Conservation (phyloP, 2,329 filamentous ascomycete species). For the Colletotrichum kahawae region DNA sequence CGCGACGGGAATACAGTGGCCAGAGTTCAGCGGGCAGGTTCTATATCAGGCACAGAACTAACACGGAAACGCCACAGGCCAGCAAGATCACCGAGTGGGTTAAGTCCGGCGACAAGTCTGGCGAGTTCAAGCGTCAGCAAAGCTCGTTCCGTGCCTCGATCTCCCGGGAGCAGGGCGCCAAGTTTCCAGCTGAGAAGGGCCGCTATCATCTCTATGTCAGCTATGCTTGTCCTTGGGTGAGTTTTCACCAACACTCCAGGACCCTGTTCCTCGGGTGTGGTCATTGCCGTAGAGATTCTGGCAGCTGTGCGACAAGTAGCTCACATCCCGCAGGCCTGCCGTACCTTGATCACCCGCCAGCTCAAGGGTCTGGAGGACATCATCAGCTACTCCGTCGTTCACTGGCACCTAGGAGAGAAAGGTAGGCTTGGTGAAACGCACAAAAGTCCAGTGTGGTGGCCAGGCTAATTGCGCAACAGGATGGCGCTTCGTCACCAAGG, state of each 20-base stretch:
- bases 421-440: conserved; percentile 37
- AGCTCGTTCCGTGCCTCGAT: conserved; percentile 85
- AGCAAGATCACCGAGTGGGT: conserved; percentile 84
- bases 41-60: not conserved
- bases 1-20: not conserved
- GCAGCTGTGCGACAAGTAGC: not conserved
- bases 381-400: conserved; percentile 80
- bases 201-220: conserved; percentile 95
- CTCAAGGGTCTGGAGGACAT: conserved; percentile 92
- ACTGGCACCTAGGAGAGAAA: conserved; percentile 81
- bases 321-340: conserved; percentile 63
- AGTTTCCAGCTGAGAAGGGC: conserved; percentile 84
- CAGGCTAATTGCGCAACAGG: conserved; percentile 49
- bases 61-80: conserved; percentile 17
- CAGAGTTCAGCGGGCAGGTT: not conserved
- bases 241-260: conserved; percentile 21
- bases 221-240: conserved; percentile 89
- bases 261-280: not conserved
- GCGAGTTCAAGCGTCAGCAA: conserved; percentile 90
- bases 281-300: not conserved
- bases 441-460: not conserved
- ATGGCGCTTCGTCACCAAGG: conserved; percentile 80
- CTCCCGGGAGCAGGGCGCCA: conserved; percentile 71
- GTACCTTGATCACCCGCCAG: conserved; percentile 84
- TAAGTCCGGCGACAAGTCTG: conserved; percentile 74